phyloP scores from a whole-genome alignment of 2,329 filamentous ascomycete species.

The Atkinsonella texensis region DNA sequence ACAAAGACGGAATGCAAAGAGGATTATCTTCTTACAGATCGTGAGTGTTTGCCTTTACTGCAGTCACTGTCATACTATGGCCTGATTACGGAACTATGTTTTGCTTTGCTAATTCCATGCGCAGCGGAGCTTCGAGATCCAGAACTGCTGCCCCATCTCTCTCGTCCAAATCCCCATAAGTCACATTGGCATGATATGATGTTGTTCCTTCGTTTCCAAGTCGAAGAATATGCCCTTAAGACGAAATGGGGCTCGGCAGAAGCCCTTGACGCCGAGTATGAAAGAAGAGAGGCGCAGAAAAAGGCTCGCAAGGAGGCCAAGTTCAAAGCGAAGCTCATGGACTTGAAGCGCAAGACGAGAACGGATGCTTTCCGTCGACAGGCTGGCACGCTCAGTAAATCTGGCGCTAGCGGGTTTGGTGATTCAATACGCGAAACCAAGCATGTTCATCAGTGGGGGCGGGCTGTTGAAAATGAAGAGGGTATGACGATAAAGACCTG shows the following conservation, averaged over 20 bases:
- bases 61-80: not conserved
- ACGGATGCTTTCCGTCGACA: conserved; percentile 79
- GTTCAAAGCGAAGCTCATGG: conserved; percentile 77
- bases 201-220: conserved; percentile 84
- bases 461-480: conserved; percentile 53
- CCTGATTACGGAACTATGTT: no score
- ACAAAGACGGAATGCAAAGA: conserved; percentile 95
- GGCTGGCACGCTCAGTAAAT: conserved; percentile 44
- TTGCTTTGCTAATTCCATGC: no score
- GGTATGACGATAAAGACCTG: conserved; percentile 76
- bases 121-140: conserved; percentile 79
- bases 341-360: conserved; percentile 85
- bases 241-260: conserved; percentile 86
- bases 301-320: conserved; percentile 82
- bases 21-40: conserved; percentile 89
- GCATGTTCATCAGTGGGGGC: conserved; percentile 84
- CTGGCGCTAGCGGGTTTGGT: conserved; percentile 53
- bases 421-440: conserved; percentile 58
- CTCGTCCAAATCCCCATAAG: conserved; percentile 89
- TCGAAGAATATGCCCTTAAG: conserved; percentile 84
- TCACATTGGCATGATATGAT: conserved; percentile 98
- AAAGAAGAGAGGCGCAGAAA: conserved; percentile 63
- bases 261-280: conserved; percentile 79
- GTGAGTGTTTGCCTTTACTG: conserved; percentile 34
- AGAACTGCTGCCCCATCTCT: conserved; percentile 75